Conservation (phyloP, 805 yeast genomes). For the Ascoidea tarda region DNA sequence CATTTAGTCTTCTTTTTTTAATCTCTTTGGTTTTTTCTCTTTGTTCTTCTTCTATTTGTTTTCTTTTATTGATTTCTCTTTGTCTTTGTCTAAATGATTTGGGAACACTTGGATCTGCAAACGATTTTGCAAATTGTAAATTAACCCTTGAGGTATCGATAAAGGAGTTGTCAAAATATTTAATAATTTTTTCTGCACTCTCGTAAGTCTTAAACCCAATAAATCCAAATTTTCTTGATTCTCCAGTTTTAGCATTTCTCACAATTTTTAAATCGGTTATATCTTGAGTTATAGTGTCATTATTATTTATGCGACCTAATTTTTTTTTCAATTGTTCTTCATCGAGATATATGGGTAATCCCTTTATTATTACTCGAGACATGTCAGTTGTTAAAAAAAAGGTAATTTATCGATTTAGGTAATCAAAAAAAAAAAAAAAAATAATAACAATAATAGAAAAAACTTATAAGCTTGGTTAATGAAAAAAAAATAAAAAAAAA, state of each 20-base stretch:
- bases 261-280: constrained; percentile 85
- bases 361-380: constrained; percentile 89
- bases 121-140: constrained; percentile 73
- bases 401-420: too few species aligned
- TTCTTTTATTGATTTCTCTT: constrained; percentile 31
- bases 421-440: too few species aligned
- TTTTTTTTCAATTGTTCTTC: constrained; percentile 61
- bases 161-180: constrained; percentile 61
- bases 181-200: constrained; percentile 71
- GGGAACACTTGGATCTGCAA: constrained; percentile 75
- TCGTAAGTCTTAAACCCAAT: constrained; percentile 63
- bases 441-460: too few species aligned
- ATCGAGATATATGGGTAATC: constrained; percentile 63
- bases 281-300: constrained; percentile 23
- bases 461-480: too few species aligned
- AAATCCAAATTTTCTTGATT: constrained; percentile 86
- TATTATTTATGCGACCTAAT: constrained; percentile 24
- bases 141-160: constrained; percentile 71
- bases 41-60: constrained; percentile 20
- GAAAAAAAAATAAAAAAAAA: too few species aligned
- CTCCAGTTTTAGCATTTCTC: constrained; percentile 60
- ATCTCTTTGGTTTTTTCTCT: constrained; percentile 19
- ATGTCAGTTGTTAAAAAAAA: constrained; percentile 15
- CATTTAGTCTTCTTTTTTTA: constrained; percentile 13
- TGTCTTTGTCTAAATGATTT: constrained; percentile 41